Evolutionary conservation across 2,329 filamentous ascomycete genomes (phyloP).

Genomic region (Fusarium gaditjirri): DNA sequence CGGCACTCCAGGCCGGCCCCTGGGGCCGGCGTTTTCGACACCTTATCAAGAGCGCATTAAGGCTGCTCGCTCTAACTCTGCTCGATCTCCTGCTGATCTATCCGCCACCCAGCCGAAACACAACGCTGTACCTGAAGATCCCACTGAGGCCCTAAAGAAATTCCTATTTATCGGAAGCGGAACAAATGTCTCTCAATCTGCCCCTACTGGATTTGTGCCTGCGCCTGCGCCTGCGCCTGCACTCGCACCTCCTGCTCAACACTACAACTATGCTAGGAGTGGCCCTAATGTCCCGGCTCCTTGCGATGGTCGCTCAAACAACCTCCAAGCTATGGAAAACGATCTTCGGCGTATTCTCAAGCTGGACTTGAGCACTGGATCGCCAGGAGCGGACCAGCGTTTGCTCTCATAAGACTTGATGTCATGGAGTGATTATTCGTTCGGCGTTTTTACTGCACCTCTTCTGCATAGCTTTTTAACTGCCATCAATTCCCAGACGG

Average conservation of each 20-base stretch:
- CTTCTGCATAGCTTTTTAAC: conserved; percentile 41
- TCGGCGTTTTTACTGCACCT: conserved; percentile 31
- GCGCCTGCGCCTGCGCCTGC: conserved; percentile 31
- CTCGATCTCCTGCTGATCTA: conserved; percentile 31
- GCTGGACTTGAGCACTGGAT: conserved; percentile 47
- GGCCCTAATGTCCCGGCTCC: conserved; percentile 7
- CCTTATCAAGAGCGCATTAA: conserved; percentile 71
- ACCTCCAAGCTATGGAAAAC: conserved; percentile 63
- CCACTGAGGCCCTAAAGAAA: conserved; percentile 64
- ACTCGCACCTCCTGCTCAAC: conserved; percentile 27
- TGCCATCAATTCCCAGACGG: conserved; percentile 34
- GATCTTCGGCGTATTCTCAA: conserved; percentile 65
- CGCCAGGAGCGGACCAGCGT: conserved; percentile 37
- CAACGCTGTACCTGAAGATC: conserved; percentile 43
- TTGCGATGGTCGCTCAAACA: conserved; percentile 24
- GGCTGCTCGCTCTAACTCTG: conserved; percentile 57
- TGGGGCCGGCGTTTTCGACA: conserved; percentile 75
- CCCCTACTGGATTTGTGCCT: conserved; percentile 35
- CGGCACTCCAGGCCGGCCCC: conserved; percentile 62
- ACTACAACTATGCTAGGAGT: conserved; percentile 14
- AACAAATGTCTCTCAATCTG: conserved; percentile 24
- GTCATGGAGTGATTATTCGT: conserved; percentile 27
- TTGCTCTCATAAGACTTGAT: conserved; percentile 41
- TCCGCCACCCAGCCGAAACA: conserved; percentile 20
- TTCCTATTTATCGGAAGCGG: conserved; percentile 61